A percentile compares a stretch with the other conserved stretches of the same genome.
phyloP scores from a whole-genome alignment of 495 filamentous ascomycete species.

The Penicillium coffeae region DNA sequence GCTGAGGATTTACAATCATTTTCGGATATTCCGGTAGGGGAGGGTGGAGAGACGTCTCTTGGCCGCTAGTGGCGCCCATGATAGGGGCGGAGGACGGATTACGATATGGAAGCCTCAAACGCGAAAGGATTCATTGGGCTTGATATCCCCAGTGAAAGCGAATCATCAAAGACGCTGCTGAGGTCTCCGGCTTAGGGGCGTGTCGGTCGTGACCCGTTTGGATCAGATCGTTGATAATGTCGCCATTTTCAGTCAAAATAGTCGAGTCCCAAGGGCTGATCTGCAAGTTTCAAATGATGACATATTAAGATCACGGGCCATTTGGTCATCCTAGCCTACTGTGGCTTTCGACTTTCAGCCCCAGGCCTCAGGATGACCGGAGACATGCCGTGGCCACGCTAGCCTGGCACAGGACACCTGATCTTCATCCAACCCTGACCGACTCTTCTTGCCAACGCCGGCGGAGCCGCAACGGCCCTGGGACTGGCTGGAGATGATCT shows the following conservation, averaged over 20 bases:
- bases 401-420: neutral
- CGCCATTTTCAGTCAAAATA: too few relatives aligned
- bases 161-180: too few relatives aligned
- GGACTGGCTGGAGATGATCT: neutral
- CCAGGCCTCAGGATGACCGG: neutral
- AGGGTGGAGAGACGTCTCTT: neutral
- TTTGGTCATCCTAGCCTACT: neutral
- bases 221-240: too few relatives aligned
- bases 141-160: neutral
- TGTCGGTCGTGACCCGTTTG: too few relatives aligned
- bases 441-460: neutral
- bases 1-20: neutral
- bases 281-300: neutral
- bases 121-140: neutral
- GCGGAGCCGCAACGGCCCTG: neutral
- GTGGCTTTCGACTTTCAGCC: conserved; percentile 7
- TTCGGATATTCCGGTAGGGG: neutral
- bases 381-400: neutral
- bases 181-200: too few relatives aligned
- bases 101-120: too few relatives aligned
- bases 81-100: neutral
- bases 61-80: neutral
- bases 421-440: neutral
- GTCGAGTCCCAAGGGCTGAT: neutral
- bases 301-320: too few relatives aligned